Evolutionary conservation across 441 rosid genomes (phyloP).

Genomic region (Arabidopsis lyrata): DNA sequence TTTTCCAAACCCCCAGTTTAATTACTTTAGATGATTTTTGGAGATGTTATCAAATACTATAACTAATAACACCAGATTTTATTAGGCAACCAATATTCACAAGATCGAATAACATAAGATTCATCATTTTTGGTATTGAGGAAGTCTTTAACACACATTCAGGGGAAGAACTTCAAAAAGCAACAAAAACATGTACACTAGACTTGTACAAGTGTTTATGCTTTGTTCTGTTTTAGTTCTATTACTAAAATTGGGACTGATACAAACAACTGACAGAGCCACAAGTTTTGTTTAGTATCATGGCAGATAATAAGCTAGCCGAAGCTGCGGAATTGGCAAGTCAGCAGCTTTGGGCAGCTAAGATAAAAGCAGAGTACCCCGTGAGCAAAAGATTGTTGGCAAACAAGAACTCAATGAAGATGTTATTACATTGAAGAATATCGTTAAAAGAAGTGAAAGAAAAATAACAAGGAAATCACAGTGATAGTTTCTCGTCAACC

Average conservation of each 20-base stretch:
- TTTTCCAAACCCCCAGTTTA: no score
- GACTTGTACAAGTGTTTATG: not conserved
- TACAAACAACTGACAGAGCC: constrained; percentile 63
- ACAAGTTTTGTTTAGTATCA: constrained; percentile 52
- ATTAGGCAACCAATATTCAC: no score
- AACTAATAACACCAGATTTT: no score
- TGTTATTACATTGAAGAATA: constrained; percentile 57
- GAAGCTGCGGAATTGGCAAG: constrained; percentile 61
- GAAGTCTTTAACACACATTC: constrained; percentile 73
- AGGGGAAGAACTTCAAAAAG: constrained; percentile 60
- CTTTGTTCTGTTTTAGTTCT: not conserved
- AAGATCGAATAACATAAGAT: no score
- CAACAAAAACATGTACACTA: constrained; percentile 53
- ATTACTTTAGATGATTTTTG: no score
- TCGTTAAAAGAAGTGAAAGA: constrained; percentile 56
- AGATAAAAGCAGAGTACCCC: constrained; percentile 63
- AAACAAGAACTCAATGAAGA: constrained; percentile 64
- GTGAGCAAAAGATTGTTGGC: constrained; percentile 58
- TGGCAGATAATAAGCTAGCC: constrained; percentile 61
- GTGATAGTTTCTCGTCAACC: constrained; percentile 51
- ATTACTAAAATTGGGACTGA: constrained; percentile 9
- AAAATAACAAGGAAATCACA: constrained; percentile 37
- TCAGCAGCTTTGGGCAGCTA: constrained; percentile 66
- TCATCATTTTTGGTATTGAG: constrained; percentile 54
- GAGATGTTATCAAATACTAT: no score